phyloP scores from a whole-genome alignment of 768 basidiomycete species.

The Trametes punicea region DNA sequence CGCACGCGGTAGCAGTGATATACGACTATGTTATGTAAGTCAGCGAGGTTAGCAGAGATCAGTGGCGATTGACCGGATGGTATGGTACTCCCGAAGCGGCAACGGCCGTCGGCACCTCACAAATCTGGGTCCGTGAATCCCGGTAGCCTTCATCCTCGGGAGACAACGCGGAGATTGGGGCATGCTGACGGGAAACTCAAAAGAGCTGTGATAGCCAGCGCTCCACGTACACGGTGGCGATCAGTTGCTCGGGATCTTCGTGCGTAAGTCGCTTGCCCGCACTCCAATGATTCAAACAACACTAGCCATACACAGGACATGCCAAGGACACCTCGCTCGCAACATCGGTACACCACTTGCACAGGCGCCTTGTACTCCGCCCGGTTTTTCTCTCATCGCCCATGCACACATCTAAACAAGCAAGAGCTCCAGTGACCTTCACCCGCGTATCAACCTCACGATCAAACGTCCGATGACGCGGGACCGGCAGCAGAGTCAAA shows the following conservation, averaged over 20 bases:
- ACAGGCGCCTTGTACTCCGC: background rate
- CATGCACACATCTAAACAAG: background rate
- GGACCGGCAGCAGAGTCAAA: background rate
- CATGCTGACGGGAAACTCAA: constrained; percentile 1
- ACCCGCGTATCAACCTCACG: background rate
- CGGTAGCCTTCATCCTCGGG: no score
- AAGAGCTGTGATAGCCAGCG: background rate
- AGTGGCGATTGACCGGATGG: background rate
- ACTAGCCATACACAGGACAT: constrained; percentile 6
- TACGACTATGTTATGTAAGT: no score
- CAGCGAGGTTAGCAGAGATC: no score
- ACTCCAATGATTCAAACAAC: constrained; percentile 6
- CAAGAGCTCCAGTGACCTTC: background rate
- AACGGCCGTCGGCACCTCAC: no score
- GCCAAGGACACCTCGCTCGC: background rate
- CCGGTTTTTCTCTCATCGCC: background rate
- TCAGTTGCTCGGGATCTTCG: no score
- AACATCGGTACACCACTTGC: background rate
- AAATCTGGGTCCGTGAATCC: no score
- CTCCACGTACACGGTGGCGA: background rate
- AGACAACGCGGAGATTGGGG: no score
- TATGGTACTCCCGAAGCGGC: background rate
- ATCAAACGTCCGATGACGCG: background rate
- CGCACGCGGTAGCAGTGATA: background rate
- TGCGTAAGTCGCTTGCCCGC: constrained; percentile 13